Base-by-base conservation (phyloP, 352 stramenopile species). In the Plasmopara viticola region DNA sequence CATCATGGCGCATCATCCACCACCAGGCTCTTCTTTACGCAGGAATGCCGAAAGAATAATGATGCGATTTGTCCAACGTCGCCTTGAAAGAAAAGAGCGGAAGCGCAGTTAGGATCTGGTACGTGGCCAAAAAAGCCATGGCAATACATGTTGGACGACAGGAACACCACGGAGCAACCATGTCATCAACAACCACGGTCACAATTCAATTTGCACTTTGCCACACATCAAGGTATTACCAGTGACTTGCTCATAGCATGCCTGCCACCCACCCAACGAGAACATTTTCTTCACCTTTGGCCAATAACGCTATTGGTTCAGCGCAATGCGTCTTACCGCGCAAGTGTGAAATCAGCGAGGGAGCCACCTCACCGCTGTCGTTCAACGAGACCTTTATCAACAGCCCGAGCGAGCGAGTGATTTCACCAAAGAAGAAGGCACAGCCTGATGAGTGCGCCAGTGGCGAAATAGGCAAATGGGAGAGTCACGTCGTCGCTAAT, bases 401-500 rank as follows among this genome's bases (percentile, higher is more conserved):
- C 44, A 41, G 4, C 29, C 34, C 39, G 31, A 62, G 70, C 44
- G 50, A 60, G 53, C 44, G 44, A 44, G 59, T 62, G 28, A 78
- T 78, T 48, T 78, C 68, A 28, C 65, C 68, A 29, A 78, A 74
- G 65, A 78, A 74, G 65, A 78, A 78, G 59, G 74, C 72, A 44
- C 29, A 44, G 2, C 58, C 58, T 15, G 62, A 74, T 40, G 47
- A 57, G 14, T 28, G 30, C 38, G 33, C 8, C 40, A 35, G 30
- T 12, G 34, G 48, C 37, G 50, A 61, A 34, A 47, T 60, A 49
- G 61, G n/a, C 61, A 77, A 74, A 51, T 74, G 61, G 64, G 62
- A 64, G 44, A 58, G 41, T 53, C 44, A 59, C 51, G 48, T 60
- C 14, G 54, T 65, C 28, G 49, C 44, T 51, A 65, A 44, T 45